Evolutionary conservation across 768 basidiomycete genomes (phyloP).

Genomic region (Xerocomus brunneocitrinus): DNA sequence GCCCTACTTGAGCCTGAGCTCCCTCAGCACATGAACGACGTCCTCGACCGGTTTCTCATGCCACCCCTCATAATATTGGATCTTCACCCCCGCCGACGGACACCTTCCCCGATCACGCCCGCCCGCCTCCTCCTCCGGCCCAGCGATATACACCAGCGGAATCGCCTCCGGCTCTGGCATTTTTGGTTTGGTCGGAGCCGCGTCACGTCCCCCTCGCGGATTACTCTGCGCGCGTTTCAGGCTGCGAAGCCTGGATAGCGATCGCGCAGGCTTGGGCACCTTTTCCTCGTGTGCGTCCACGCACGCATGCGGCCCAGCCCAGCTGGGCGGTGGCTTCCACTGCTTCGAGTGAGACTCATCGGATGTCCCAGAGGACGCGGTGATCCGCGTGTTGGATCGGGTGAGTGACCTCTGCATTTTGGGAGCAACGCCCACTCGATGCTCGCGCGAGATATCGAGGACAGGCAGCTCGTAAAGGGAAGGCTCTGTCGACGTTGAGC

Average conservation of each 20-base stretch:
- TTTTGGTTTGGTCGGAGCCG: background rate
- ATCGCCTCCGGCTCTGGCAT: background rate
- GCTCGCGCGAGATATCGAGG: background rate
- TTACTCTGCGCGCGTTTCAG: background rate
- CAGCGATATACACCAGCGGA: background rate
- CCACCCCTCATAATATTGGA: constrained; percentile 18
- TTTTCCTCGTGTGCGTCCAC: background rate
- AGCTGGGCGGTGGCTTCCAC: constrained; percentile 23
- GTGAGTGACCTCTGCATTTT: background rate
- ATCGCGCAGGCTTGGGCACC: background rate
- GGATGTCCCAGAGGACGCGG: background rate
- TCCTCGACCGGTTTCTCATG: constrained; percentile 22
- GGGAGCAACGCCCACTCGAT: too few relatives aligned
- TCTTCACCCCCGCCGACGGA: background rate
- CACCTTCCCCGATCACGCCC: background rate
- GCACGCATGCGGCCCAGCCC: constrained; percentile 19
- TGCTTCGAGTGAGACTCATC: background rate
- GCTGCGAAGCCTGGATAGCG: background rate
- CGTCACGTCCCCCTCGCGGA: background rate
- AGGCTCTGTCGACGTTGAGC: background rate
- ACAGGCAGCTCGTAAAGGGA: background rate
- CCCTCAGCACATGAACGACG: constrained; percentile 28
- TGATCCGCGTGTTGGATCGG: background rate
- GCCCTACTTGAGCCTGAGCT: constrained; percentile 16
- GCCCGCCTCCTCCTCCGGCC: background rate